Evolutionary conservation across 192 early-diverging fungal genomes (phyloP).

Genomic region (Gamsiella multidivaricata): DNA sequence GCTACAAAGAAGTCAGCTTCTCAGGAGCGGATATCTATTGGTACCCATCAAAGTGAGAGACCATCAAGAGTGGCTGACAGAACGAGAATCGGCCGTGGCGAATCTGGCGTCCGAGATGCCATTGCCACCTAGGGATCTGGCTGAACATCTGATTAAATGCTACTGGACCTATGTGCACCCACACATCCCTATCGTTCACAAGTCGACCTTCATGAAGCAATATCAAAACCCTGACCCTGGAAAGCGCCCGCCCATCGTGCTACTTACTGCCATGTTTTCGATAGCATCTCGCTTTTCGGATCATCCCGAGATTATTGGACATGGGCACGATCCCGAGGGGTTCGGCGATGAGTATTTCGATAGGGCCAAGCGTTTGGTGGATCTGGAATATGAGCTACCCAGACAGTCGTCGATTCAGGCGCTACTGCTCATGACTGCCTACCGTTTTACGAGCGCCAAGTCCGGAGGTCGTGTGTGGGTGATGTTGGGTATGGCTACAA

Average conservation of each 20-base stretch:
- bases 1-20: slow-evolving; percentile 70
- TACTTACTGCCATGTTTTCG: slow-evolving; percentile 66
- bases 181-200: slow-evolving; percentile 73
- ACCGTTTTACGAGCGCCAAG: slow-evolving; percentile 75
- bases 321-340: slow-evolving; percentile 52
- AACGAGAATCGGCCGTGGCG: slow-evolving; percentile 20
- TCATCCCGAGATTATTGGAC: slow-evolving; percentile 53
- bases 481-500: slow-evolving; percentile 65
- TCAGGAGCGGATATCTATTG: slow-evolving; percentile 62
- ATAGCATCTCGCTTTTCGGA: slow-evolving; percentile 61
- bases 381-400: slow-evolving; percentile 71
- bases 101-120: slow-evolving; percentile 28
- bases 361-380: slow-evolving; percentile 76
- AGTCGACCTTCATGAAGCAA: slow-evolving; percentile 56
- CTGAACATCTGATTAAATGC: slow-evolving; percentile 66
- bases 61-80: slow-evolving; percentile 19
- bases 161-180: slow-evolving; percentile 80
- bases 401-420: slow-evolving; percentile 72
- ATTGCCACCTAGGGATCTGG: slow-evolving; percentile 70
- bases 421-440: slow-evolving; percentile 70
- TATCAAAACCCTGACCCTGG: slow-evolving; percentile 49
- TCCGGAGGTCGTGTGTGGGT: slow-evolving; percentile 75
- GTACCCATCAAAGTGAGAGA: slow-evolving; percentile 47
- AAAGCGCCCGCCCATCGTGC: slow-evolving; percentile 50
- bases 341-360: slow-evolving; percentile 72